Base-by-base conservation (phyloP, 805 yeast species). In the Hanseniaspora lindneri region DNA sequence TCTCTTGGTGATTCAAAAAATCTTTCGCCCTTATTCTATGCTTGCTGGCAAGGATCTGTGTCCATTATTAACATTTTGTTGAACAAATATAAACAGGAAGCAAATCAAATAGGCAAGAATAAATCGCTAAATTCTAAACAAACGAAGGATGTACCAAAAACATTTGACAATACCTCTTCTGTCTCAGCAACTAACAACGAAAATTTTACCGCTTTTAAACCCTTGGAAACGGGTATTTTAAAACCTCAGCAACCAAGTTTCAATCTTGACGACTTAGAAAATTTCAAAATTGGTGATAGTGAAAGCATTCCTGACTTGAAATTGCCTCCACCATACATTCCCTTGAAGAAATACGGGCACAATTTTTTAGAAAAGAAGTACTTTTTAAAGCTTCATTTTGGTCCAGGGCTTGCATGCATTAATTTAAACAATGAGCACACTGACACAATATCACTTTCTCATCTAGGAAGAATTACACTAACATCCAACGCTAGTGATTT, bases 251-350 rank as follows among this genome's bases (percentile, higher is more conserved):
- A 54, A 50, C 44, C 53, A 55, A 8, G 40, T 58, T 36, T 51
- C 10, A 33, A 34, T 19, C 29, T 43, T 14, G 50, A 50, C 32
- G 70, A 67, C 33, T 43, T 53, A 9, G 44, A 47, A 34, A 49
- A 57, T 23, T 46, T 46, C 13, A 20, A 27, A 6, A 37, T 46
- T 17, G 39, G 33, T 17, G 74, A 71, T 47, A 67, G 76, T 7
- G 94, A 86, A 54, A 72, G 78, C 16, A 89, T 92, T 47, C 97
- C 98, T 0, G 95, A 86, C 57, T 72, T 92, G 42, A 77, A 87
- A 20, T 70, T 92, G 51, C 98, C 98, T 0, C 98, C 98, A 1
- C 98, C 98, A 3, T 85, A 92, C 47, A 77, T 92, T 44, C 98
- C 98, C 0, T 67, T 92, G 47, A 73, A 96, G 57, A 76, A 94